Conservation (phyloP, 257 asterid genomes). For the Scutellaria barbata region DNA sequence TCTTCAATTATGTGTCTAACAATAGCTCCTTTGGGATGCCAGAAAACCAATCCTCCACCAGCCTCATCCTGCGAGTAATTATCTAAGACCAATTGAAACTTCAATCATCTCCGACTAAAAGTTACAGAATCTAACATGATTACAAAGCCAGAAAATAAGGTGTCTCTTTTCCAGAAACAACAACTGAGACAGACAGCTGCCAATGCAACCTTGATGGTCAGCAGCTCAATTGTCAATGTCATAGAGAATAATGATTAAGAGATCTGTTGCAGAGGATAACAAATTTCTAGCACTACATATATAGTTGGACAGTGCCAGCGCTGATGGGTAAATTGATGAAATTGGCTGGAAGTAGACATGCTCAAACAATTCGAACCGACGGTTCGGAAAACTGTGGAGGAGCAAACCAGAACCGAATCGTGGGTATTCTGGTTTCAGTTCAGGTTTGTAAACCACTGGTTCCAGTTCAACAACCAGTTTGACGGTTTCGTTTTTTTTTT, state of each 20-base stretch:
- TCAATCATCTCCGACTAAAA: constrained; percentile 34
- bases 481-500: no score
- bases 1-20: constrained; percentile 89
- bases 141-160: constrained; percentile 16
- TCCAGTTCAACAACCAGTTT: no score
- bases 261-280: constrained; percentile 1
- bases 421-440: no score
- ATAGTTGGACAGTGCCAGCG: constrained; percentile 4
- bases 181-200: constrained; percentile 1
- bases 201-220: background rate
- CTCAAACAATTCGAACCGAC: no score
- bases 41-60: constrained; percentile 98
- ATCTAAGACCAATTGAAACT: constrained; percentile 34
- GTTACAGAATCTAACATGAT: background rate
- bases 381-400: no score
- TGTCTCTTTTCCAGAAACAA: background rate
- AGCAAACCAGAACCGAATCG: no score
- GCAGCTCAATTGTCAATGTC: constrained; percentile 20
- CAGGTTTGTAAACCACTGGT: no score
- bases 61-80: constrained; percentile 84
- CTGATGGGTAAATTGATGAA: constrained; percentile 4
- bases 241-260: constrained; percentile 6
- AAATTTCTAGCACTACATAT: background rate
- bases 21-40: constrained; percentile 98
- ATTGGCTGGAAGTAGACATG: background rate